Base-by-base conservation (phyloP, 352 stramenopile species). In the Phytopythium cucurbitacearum region DNA sequence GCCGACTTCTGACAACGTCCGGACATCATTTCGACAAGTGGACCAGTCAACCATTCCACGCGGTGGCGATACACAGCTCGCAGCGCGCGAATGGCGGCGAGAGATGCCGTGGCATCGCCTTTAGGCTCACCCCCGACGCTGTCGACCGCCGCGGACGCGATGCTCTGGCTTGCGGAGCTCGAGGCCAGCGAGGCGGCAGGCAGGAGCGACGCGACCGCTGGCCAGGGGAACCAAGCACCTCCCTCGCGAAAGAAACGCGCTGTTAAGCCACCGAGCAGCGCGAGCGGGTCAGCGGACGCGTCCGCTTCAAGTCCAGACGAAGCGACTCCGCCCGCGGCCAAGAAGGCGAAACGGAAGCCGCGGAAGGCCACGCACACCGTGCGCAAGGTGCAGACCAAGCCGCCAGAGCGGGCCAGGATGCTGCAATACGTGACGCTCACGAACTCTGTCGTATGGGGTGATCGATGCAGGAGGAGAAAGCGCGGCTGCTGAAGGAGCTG, bases 301-400 rank as follows among this genome's bases (percentile, higher is more conserved):
- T 52, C 42, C 21, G 48, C 7, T 12, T 39, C 10, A 57, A 42
- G 12, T 40, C 21, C 33, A 41, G 46, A 49, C 7, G 4, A 49
- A 34, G 48, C 42, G 46, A 34, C 50, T 5, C 12, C 32, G 13
- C 5, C 48, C 21, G 28, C 34, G 28, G 4, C 45, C 15, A 48
- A 47, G 12, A 59, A 46, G 45, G 33, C 34, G 37, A 52, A 57
- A 34, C 37, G 50, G 32, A 59, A 71, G 45, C 64, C 67, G 38
- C 56, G 64, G 39, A 72, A 72, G 47, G 64, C 64, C 32, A 69
- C 64, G 6, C 67, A 72, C 40, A 46, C 67, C 1, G n/a, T 72
- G 28, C 60, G 64, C n/a, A 72, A 72, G 38, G 50, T 48, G 41
- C 13, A 38, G 0, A 0, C 32, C 7, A 15, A 12, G 40, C 5